A percentile compares a stretch with the other conserved stretches of the same genome.
phyloP scores from a whole-genome alignment of 306 rosid species.

The Glycine latifolia region DNA sequence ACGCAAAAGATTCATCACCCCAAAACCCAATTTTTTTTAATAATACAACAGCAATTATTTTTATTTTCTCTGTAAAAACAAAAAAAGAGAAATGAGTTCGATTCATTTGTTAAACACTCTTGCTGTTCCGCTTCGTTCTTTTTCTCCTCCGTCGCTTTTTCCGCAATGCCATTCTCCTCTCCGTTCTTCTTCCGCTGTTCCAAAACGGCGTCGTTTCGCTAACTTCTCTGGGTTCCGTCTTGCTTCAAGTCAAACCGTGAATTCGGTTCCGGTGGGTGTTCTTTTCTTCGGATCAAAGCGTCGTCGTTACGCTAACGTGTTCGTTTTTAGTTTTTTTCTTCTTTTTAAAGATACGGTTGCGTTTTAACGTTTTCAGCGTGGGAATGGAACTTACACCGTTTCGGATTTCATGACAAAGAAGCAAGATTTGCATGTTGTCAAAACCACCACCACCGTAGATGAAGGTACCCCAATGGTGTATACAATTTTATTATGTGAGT shows the following conservation, averaged over 20 bases:
- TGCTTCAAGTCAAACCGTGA: slow-evolving; percentile 48
- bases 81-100: slow-evolving; percentile 52
- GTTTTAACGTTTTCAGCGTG: slow-evolving; percentile 50
- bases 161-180: slow-evolving; percentile 43
- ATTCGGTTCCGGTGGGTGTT: slow-evolving; percentile 62
- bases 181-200: slow-evolving; percentile 21
- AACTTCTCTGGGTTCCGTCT: slow-evolving; percentile 35
- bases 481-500: background rate
- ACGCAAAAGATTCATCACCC: background rate
- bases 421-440: slow-evolving; percentile 70
- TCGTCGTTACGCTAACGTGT: slow-evolving; percentile 26
- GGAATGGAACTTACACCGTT: slow-evolving; percentile 66
- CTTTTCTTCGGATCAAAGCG: slow-evolving; percentile 42
- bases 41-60: background rate
- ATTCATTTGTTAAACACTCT: slow-evolving; percentile 49
- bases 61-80: background rate
- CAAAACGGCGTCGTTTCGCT: slow-evolving; percentile 42
- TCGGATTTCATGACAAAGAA: slow-evolving; percentile 91
- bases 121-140: slow-evolving; percentile 37
- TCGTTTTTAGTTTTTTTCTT: background rate
- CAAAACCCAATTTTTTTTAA: background rate
- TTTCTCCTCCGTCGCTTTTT: slow-evolving; percentile 21
- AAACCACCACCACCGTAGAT: slow-evolving; percentile 77
- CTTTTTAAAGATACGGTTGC: background rate
- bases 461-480: slow-evolving; percentile 56